Conservation (phyloP, 176 grass and related monocot species). For the barley (Hordeum vulgare) region MorexV3_pseudomolecules_assembly NC_058523.1:175687115-175687614, state of each 20-base stretch:
- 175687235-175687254: neutral
- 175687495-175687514: neutral
- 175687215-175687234: neutral
- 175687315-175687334: neutral
- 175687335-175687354: neutral
- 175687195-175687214: neutral
- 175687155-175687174: constrained; percentile 83
- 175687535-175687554: neutral
- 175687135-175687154: constrained; percentile 80
- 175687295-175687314: no score
- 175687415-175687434: neutral
- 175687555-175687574: neutral
- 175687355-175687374: neutral
- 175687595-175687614: neutral
- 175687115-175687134: constrained; percentile 90
- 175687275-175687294: no score
- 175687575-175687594: neutral
- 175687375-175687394: no score
- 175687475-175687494: neutral
- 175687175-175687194: constrained; percentile 29
- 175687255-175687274: neutral
- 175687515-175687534: neutral
- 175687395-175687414: neutral
- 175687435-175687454: neutral
- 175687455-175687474: neutral